Conservation (phyloP, 768 basidiomycete species). For the Dioszegia aurantiaca region DNA sequence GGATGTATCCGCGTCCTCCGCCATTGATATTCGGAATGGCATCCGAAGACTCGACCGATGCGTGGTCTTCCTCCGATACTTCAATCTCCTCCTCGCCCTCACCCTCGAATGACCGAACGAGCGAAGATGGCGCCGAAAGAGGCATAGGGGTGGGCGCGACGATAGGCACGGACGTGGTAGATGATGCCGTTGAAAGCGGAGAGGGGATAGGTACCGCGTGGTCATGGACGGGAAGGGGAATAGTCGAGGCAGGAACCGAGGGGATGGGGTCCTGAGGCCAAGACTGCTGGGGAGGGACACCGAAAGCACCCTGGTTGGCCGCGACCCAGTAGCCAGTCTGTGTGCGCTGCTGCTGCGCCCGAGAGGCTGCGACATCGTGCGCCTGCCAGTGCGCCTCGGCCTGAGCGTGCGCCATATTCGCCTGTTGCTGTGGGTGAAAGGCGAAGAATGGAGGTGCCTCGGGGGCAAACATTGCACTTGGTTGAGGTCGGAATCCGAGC, state of each 20-base stretch:
- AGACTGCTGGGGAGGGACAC: slow-evolving; percentile 5
- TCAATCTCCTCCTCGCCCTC: slow-evolving; percentile 31
- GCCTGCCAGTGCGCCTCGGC: slow-evolving; percentile 41
- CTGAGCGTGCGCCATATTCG: slow-evolving; percentile 23
- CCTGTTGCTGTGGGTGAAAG: slow-evolving; percentile 16
- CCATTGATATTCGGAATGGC: slow-evolving; percentile 46
- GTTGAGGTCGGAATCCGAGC: slow-evolving; percentile 28
- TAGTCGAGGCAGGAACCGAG: not conserved
- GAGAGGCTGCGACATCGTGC: slow-evolving; percentile 20
- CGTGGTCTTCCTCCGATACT: slow-evolving; percentile 13
- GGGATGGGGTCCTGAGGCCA: not conserved
- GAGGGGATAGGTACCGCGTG: not conserved
- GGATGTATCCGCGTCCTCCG: slow-evolving; percentile 51
- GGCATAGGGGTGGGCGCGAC: not conserved
- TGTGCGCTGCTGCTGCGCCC: not conserved
- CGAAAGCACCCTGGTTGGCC: slow-evolving; percentile 3
- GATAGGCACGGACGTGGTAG: slow-evolving; percentile 4
- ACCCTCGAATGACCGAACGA: slow-evolving; percentile 22
- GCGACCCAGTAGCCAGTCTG: slow-evolving; percentile 14
- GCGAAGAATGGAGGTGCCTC: not conserved
- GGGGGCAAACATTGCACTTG: not conserved
- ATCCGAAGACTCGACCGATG: slow-evolving; percentile 22
- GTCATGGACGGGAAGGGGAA: not conserved
- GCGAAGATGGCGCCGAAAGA: slow-evolving; percentile 14
- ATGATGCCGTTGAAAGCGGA: not conserved